Evolutionary conservation across 1,284 basidiomycete species (phyloP), one percentile per base, ranked within the genome.

Genomic region (Sutorius eximius): DNA sequence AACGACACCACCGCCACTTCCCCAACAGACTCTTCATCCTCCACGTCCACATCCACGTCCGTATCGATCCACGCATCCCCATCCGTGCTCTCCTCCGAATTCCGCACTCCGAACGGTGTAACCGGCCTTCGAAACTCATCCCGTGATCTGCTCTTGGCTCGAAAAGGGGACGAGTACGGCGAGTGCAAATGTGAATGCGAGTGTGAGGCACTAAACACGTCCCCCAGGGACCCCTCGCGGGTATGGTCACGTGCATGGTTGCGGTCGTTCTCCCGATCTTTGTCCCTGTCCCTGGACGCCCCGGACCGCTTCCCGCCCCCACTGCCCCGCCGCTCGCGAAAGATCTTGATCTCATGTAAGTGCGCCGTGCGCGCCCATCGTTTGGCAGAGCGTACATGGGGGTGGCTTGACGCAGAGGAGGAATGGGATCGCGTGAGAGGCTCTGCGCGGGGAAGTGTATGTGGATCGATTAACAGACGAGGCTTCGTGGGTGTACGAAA

Each of bases 311-410:
- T 68, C 27, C 43, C 53, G 2, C 55, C 42, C 1, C 48, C 54
- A 33, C 59, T 58, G 3, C 57, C 61, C 0, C 56, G 49, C 27
- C 54, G 48, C 45, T 56, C 63, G 5, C 46, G 59, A 13, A 36
- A 29, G 2, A 45, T 43, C 54, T 76, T 76, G 56, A 89, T 81
- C 64, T 88, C 86, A 61, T 90, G 88, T 56, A 90, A 59, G 73
- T 90, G 88, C 3, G 88, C 84, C 5, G 77, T 86, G 43, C 85
- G 75, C 24, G 86, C 87, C 82, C 82, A 87, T 40, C 77, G 77
- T 55, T 79, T 82, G 38, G 80, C 46, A 0, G 71, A 53, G 66
- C 66, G 62, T 2, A 8, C 49, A 1, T 53, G 53, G 3, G 32
- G 22, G 9, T 63, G 62, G 0, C 60, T 49, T 5, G 65, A 59